Conservation (phyloP, 2,329 filamentous ascomycete species). For the Colletotrichum lentis region DNA sequence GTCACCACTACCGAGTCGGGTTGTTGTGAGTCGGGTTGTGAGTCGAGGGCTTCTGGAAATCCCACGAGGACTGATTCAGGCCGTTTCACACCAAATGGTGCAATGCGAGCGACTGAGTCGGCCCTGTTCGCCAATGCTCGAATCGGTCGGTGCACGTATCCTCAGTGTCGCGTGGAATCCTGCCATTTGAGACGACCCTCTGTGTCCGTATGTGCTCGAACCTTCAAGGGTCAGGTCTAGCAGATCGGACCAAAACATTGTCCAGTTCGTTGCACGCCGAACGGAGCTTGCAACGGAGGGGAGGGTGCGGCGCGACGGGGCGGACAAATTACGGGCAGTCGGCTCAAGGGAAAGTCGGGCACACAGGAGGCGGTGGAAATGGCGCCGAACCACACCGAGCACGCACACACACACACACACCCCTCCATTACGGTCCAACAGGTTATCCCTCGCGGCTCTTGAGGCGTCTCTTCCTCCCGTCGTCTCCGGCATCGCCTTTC, state of each 20-base stretch:
- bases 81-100: constrained; percentile 33
- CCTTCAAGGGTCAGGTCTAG: constrained; percentile 8
- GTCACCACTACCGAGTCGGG: constrained; percentile 5
- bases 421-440: constrained; percentile 32
- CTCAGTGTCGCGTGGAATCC: constrained; percentile 20
- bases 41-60: constrained; percentile 14
- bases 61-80: constrained; percentile 31
- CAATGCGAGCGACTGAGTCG: constrained; percentile 24
- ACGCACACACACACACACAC: too few species aligned
- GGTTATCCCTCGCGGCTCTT: constrained; percentile 24
- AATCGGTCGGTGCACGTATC: constrained; percentile 17
- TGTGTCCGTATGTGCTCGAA: constrained; percentile 21
- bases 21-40: too few species aligned
- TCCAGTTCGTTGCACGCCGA: not conserved
- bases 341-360: not conserved
- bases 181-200: constrained; percentile 29
- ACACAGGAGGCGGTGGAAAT: constrained; percentile 28
- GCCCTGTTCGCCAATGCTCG: constrained; percentile 11
- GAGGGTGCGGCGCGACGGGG: not conserved
- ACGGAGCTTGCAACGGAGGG: constrained; percentile 14
- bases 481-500: not conserved
- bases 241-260: constrained; percentile 10
- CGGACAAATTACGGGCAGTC: not conserved
- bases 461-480: constrained; percentile 22
- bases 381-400: constrained; percentile 36